Percentiles rank a stretch among this genome's conserved stretches.
Evolutionary conservation across 768 basidiomycete genomes (phyloP).

Genomic region (Termitomyces bulborhizus): DNA sequence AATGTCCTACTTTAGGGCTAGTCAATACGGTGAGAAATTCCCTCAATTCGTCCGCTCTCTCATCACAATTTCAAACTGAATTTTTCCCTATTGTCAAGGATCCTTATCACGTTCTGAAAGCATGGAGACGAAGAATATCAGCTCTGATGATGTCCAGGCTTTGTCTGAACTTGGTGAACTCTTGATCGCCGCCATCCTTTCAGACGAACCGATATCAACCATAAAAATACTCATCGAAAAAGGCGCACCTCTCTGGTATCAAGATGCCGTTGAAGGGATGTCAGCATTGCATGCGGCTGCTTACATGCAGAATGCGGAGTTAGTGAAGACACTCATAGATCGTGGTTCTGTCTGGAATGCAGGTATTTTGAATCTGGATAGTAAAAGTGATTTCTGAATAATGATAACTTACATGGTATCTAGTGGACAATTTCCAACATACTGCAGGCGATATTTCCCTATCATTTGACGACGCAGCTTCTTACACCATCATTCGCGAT

Average conservation of each 20-base stretch:
- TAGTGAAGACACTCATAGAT: constrained; percentile 65
- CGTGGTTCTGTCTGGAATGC: constrained; percentile 91
- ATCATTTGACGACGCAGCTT: constrained; percentile 71
- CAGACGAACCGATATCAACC: constrained; percentile 33
- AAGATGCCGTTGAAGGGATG: constrained; percentile 72
- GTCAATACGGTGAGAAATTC: constrained; percentile 10
- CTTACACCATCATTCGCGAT: constrained; percentile 80
- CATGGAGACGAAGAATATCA: constrained; percentile 7
- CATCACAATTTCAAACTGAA: neutral
- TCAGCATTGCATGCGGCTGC: constrained; percentile 86
- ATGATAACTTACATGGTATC: neutral
- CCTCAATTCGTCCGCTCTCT: neutral
- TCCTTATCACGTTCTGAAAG: constrained; percentile 15
- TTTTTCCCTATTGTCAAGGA: neutral
- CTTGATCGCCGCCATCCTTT: constrained; percentile 55
- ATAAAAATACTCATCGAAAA: constrained; percentile 48
- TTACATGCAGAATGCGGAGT: constrained; percentile 57
- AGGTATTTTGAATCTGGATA: constrained; percentile 32
- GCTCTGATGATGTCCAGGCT: constrained; percentile 29
- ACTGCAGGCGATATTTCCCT: constrained; percentile 90
- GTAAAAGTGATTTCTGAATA: neutral
- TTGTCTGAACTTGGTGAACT: constrained; percentile 50
- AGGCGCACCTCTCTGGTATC: constrained; percentile 87
- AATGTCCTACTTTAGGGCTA: constrained; percentile 42
- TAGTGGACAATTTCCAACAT: constrained; percentile 72